These are phyloP conservation scores for Rhododendron simsii DNA, from an alignment of 148 eudicot species.

Conservation along the genomic window DNA sequence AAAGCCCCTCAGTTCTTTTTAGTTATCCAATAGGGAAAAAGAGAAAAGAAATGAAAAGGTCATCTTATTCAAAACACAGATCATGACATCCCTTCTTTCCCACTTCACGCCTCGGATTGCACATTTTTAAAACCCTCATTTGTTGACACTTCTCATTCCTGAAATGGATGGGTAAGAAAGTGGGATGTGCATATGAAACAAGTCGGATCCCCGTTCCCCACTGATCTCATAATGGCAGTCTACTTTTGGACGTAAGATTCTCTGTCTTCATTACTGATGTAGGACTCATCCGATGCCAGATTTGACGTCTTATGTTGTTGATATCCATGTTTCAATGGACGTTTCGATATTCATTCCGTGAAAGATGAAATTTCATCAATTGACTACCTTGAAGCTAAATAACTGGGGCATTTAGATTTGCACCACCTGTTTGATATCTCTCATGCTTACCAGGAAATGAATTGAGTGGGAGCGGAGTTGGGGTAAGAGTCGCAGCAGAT, in stretches of 20 bases:
- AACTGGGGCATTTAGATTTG: not conserved
- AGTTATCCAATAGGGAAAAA: not conserved
- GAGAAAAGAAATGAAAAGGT: not conserved
- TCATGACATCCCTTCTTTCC: not conserved
- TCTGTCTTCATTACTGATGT: not conserved
- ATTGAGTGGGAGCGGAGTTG: slow-evolving; percentile 74
- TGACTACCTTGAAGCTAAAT: not conserved
- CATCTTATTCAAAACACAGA: not conserved
- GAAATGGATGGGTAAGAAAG: not conserved
- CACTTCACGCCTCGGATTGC: not conserved
- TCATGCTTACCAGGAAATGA: slow-evolving; percentile 69
- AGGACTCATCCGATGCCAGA: not conserved
- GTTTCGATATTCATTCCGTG: not conserved
- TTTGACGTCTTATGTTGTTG: not conserved
- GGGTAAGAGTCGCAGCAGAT: slow-evolving; percentile 58
- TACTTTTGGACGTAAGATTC: not conserved
- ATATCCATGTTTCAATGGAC: not conserved
- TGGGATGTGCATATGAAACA: not conserved
- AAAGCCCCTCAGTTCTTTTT: not conserved
- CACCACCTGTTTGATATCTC: not conserved
- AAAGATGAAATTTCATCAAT: not conserved
- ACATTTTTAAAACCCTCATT: not conserved
- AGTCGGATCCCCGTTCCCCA: not conserved
- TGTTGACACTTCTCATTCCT: not conserved
- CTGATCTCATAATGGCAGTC: not conserved